Percentiles rank a stretch among this genome's conserved stretches.
These are phyloP conservation scores for Chaetomium tenue DNA, from an alignment of 495 filamentous ascomycete genomes.

Conservation along the genomic window DNA sequence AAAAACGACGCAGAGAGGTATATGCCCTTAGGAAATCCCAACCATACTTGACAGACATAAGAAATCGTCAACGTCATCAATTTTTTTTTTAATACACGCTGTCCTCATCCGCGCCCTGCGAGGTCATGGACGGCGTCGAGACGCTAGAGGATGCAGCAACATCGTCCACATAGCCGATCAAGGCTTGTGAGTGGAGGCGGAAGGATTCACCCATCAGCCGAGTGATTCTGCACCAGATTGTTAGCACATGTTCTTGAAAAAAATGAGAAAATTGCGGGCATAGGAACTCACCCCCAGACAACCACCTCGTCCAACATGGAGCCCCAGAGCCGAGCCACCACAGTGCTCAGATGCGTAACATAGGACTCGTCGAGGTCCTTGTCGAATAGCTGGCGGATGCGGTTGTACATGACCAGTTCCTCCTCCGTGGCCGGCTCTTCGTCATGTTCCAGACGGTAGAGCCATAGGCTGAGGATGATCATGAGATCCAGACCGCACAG, in stretches of 20 bases:
- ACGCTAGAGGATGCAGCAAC: slow-evolving; percentile 56
- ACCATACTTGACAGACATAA: slow-evolving; percentile 33
- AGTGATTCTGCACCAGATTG: slow-evolving; percentile 67
- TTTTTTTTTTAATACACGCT: slow-evolving; percentile 57
- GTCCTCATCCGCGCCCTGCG: slow-evolving; percentile 58
- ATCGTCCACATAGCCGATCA: slow-evolving; percentile 89
- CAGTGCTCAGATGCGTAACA: slow-evolving; percentile 74
- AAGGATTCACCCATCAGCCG: slow-evolving; percentile 98
- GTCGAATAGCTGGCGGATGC: slow-evolving; percentile 88
- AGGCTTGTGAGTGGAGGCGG: slow-evolving; percentile 91
- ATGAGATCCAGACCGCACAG: slow-evolving; percentile 96
- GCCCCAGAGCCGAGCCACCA: slow-evolving; percentile 93
- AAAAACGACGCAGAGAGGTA: slow-evolving; percentile 43
- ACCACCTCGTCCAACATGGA: slow-evolving; percentile 98
- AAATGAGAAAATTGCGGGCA: slow-evolving; percentile 18
- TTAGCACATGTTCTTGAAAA: slow-evolving; percentile 44
- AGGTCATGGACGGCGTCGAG: slow-evolving; percentile 61
- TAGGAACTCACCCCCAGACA: slow-evolving; percentile 78
- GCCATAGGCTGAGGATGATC: slow-evolving; percentile 97
- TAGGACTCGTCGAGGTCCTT: slow-evolving; percentile 78
- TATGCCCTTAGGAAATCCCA: slow-evolving; percentile 49
- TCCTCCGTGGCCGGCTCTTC: slow-evolving; percentile 90
- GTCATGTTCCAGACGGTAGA: slow-evolving; percentile 98
- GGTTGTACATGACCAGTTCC: slow-evolving; percentile 91
- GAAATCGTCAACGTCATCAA: slow-evolving; percentile 47